A percentile compares a stretch with the other conserved stretches of the same genome.
Conservation (phyloP, 352 stramenopile species). For the Pythium periplocum region DNA sequence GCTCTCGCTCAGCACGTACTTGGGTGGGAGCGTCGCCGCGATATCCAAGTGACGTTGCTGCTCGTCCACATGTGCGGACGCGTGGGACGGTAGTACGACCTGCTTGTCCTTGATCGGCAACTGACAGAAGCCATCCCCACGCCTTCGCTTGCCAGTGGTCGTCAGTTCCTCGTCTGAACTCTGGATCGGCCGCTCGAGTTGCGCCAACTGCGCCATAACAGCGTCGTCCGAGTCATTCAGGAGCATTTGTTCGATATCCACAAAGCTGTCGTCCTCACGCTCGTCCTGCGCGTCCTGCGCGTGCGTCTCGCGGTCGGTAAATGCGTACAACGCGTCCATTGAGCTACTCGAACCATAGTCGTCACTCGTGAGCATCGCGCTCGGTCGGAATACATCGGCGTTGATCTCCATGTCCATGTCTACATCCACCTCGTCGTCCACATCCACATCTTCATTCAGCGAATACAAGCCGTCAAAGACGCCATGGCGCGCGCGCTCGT, state of each 20-base stretch:
- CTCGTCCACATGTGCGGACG: constrained; percentile 2
- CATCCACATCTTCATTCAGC: constrained; percentile 11
- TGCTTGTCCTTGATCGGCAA: background rate
- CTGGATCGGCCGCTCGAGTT: constrained; percentile 20
- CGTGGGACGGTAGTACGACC: background rate
- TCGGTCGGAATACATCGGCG: constrained; percentile 55
- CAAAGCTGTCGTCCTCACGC: constrained; percentile 19
- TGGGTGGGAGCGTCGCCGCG: constrained; percentile 27
- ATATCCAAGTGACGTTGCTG: constrained; percentile 7
- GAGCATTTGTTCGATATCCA: background rate
- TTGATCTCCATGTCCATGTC: constrained; percentile 53
- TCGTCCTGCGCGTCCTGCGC: background rate
- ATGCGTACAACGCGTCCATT: constrained; percentile 4
- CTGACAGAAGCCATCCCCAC: background rate
- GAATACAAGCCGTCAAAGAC: constrained; percentile 21
- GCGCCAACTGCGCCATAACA: constrained; percentile 19
- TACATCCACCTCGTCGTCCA: constrained; percentile 27
- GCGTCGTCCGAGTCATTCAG: constrained; percentile 20
- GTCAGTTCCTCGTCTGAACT: background rate
- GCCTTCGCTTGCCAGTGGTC: background rate
- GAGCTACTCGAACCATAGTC: constrained; percentile 23
- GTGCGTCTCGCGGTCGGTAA: background rate
- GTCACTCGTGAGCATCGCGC: constrained; percentile 51
- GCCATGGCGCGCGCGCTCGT: background rate
- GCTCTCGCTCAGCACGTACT: constrained; percentile 31